Evolutionary conservation across 106 monocot species (phyloP), one percentile per base, ranked within the genome.

Genomic region (Allium sativum): DNA sequence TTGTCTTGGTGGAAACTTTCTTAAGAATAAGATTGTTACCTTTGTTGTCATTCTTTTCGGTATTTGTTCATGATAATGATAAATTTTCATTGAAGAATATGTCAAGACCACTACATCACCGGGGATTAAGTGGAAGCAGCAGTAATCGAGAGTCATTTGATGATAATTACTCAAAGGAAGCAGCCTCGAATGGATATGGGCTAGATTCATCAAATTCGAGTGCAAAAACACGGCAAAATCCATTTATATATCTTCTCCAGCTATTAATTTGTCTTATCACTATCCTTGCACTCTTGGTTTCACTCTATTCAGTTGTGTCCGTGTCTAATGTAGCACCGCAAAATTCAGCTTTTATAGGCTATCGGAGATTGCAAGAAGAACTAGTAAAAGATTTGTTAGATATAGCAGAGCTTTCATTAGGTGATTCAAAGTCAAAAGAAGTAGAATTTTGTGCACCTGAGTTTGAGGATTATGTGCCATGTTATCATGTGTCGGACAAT

Each of bases 391-490:
- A 93, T 62, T 78, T 93, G 0, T 58, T 68, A 17, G 70, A 85
- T 11, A 76, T 93, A 3, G 78, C 83, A 20, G 77, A 82, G 68
- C 80, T 85, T 8, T 88, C 85, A 2, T 74, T 70, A 13, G 88
- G 82, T 13, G 44, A 44, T 19, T 56, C 68, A 6, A 83, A 68
- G 59, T 51, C 48, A 17, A 89, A 81, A 40, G 89, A 89, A 70
- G 45, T 83, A 2, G 85, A 89, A 31, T 80, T 89, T 46, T 93
- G 93, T 67, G 43, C 67, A 0, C 80, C 78, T 0, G 79, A 93
- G 70, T 75, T 78, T 31, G 93, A 89, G 73, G 82, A 93, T 53
- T 83, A 78, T 46, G 85, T 86, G 6, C 93, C 93, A 4, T 93
- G 93, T 68, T 71, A 80, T 62, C 89, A 93, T 72, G 56, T 78